Evolutionary conservation across 257 asterid genomes (phyloP), one percentile per base, ranked within the genome.

Genomic region (Voacanga thouarsii): DNA sequence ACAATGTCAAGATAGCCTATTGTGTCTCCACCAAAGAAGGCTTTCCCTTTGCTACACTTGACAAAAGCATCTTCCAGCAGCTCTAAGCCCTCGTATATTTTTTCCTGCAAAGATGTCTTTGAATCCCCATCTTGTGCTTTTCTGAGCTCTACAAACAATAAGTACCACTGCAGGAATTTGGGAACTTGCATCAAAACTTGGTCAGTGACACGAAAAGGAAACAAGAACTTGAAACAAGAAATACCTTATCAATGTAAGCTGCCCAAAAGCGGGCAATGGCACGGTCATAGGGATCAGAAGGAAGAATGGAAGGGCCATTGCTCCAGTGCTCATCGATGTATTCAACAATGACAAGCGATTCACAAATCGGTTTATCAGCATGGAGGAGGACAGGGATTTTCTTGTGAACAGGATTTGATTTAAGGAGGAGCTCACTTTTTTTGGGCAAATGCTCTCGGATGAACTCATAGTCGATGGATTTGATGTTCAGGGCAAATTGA

Each of bases 251-350:
- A 15, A 89, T 45, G 64, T 83, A 89, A 55, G 87, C 79, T 49
- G 85, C 91, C 96, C 94, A 89, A 30, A 91, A 91, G 3, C 87
- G 88, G 10, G 92, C 86, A 3, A 53, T 66, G 53, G 92, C 83
- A 0, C 88, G 87, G 41, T 79, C 90, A 76, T 86, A 74, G 2
- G 87, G 85, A 74, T 87, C 86, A 0, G 79, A 77, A 24, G 89
- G 88, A 50, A 89, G 84, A 43, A 89, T 77, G 23, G 87, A 67
- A 14, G 80, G 83, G n/a, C 82, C 83, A 24, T 74, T 28, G 16
- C 75, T 33, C 89, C 88, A 90, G 14, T 66, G 68, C 60, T 88
- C 88, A 37, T 80, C 90, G 2, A 84, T 80, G 41, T 90, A 90
- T 28, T 85, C 68, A 12, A 86, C 84, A 33, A 88, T 84, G 77